These are phyloP conservation scores for Aspergillus sclerotialis DNA, from an alignment of 2,329 filamentous ascomycete species.

Conservation along the genomic window DNA sequence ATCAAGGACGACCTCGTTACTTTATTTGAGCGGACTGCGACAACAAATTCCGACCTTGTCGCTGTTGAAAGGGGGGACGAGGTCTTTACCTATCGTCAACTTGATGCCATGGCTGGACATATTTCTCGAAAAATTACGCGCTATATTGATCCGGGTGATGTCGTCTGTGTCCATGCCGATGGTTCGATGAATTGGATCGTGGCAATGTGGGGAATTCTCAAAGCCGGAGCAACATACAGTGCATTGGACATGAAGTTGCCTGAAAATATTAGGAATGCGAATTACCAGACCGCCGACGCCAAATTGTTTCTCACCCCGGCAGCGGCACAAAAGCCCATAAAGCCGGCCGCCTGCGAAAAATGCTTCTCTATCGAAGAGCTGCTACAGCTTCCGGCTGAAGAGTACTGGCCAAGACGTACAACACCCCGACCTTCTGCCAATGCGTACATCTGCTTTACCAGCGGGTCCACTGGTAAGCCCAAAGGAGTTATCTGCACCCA, in stretches of 20 bases:
- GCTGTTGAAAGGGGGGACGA: no score
- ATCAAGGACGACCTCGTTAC: no score
- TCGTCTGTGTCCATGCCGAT: slow-evolving; percentile 9
- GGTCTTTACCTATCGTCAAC: slow-evolving; percentile 5
- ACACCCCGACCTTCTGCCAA: slow-evolving; percentile 2
- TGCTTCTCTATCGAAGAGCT: slow-evolving; percentile 1
- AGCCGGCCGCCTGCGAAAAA: not conserved
- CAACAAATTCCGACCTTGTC: no score
- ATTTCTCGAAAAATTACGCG: slow-evolving; percentile 5
- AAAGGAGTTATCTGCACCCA: slow-evolving; percentile 24
- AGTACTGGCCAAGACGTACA: not conserved
- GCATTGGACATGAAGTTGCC: slow-evolving; percentile 15
- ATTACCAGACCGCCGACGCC: not conserved
- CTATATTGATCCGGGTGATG: slow-evolving; percentile 2
- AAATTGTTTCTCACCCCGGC: slow-evolving; percentile 1
- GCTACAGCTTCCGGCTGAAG: not conserved
- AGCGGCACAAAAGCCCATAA: not conserved
- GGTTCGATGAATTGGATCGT: slow-evolving; percentile 11
- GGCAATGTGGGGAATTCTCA: slow-evolving; percentile 4
- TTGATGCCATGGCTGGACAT: not conserved
- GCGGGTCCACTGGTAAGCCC: slow-evolving; percentile 22
- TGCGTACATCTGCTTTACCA: slow-evolving; percentile 41
- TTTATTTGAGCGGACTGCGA: no score
- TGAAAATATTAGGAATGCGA: not conserved
- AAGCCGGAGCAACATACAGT: slow-evolving; percentile 6